Conservation (phyloP, 257 asterid species). For the Capsicum pubescens region DNA sequence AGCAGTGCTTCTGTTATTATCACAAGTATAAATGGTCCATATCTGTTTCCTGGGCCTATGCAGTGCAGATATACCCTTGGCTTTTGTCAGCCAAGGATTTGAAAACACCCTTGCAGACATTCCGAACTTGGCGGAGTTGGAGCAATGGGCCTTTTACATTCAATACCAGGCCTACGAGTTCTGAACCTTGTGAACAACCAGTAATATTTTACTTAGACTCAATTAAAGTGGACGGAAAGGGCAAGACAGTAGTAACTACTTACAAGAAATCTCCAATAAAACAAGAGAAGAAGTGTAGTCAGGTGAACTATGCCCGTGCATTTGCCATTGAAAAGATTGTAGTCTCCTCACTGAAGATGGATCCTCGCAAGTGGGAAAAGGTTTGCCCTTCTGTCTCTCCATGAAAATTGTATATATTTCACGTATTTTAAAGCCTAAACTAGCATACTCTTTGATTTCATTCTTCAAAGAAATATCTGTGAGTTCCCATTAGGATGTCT, state of each 20-base stretch:
- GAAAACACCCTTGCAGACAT: slow-evolving; percentile 74
- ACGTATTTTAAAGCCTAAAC: background rate
- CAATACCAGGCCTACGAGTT: slow-evolving; percentile 69
- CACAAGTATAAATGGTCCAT: slow-evolving; percentile 66
- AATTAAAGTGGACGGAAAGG: slow-evolving; percentile 31
- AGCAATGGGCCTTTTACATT: slow-evolving; percentile 76
- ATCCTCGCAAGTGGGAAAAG: slow-evolving; percentile 62
- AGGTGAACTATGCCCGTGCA: slow-evolving; percentile 38
- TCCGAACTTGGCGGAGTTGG: slow-evolving; percentile 74
- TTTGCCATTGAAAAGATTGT: slow-evolving; percentile 46
- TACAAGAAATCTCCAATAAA: slow-evolving; percentile 45
- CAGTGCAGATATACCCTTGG: slow-evolving; percentile 65
- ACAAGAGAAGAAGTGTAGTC: slow-evolving; percentile 41
- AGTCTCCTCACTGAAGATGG: slow-evolving; percentile 63
- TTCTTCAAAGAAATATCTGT: background rate
- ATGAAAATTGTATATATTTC: background rate
- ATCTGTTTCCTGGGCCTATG: slow-evolving; percentile 86
- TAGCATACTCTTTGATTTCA: background rate
- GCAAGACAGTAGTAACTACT: slow-evolving; percentile 48
- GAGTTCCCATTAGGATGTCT: too few relatives aligned
- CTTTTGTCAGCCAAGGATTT: slow-evolving; percentile 58
- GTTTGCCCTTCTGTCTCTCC: slow-evolving; percentile 40
- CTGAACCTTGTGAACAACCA: slow-evolving; percentile 64
- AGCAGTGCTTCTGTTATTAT: slow-evolving; percentile 73
- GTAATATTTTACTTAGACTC: slow-evolving; percentile 53